A percentile compares a stretch with the other conserved stretches of the same genome.
These are phyloP conservation scores for Penicillium aurantiogriseum DNA, from an alignment of 2,329 filamentous ascomycete genomes.

Conservation along the genomic window DNA sequence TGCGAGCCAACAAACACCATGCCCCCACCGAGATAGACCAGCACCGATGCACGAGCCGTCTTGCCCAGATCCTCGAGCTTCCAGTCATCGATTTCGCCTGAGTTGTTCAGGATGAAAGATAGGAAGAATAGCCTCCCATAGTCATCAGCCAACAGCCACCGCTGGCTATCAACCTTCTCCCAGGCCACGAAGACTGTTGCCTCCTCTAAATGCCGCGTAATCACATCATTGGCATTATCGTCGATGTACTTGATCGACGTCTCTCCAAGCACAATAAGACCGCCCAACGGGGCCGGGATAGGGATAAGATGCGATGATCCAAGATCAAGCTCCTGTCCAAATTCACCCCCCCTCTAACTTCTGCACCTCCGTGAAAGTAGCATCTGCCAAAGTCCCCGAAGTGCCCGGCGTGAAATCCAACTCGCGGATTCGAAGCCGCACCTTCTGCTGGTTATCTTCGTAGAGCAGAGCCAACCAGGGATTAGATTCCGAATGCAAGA, in stretches of 20 bases:
- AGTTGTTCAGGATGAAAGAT: slow-evolving; percentile 66
- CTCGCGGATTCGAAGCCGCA: slow-evolving; percentile 56
- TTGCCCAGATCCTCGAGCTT: slow-evolving; percentile 64
- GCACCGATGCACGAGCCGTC: slow-evolving; percentile 71
- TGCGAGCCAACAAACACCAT: slow-evolving; percentile 87
- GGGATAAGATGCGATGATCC: slow-evolving; percentile 63
- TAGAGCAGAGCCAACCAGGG: slow-evolving; percentile 65
- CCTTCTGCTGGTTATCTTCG: slow-evolving; percentile 59
- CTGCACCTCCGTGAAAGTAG: slow-evolving; percentile 54
- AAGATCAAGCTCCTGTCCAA: slow-evolving; percentile 56
- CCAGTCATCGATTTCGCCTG: slow-evolving; percentile 69
- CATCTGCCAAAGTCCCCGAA: slow-evolving; percentile 47
- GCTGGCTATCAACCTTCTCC: slow-evolving; percentile 76
- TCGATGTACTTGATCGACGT: slow-evolving; percentile 84
- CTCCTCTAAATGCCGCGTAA: slow-evolving; percentile 65
- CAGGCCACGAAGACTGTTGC: slow-evolving; percentile 89
- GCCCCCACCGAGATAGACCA: slow-evolving; percentile 69
- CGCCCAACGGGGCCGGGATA: slow-evolving; percentile 60
- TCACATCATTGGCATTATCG: slow-evolving; percentile 65
- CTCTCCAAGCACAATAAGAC: slow-evolving; percentile 73
- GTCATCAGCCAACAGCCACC: slow-evolving; percentile 88
- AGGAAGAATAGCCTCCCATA: slow-evolving; percentile 85
- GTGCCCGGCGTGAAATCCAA: slow-evolving; percentile 52
- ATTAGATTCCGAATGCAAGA: slow-evolving; percentile 56
- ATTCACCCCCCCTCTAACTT: slow-evolving; percentile 28